phyloP scores from a whole-genome alignment of 2,329 filamentous ascomycete species.

The Colletotrichum liriopes region DNA sequence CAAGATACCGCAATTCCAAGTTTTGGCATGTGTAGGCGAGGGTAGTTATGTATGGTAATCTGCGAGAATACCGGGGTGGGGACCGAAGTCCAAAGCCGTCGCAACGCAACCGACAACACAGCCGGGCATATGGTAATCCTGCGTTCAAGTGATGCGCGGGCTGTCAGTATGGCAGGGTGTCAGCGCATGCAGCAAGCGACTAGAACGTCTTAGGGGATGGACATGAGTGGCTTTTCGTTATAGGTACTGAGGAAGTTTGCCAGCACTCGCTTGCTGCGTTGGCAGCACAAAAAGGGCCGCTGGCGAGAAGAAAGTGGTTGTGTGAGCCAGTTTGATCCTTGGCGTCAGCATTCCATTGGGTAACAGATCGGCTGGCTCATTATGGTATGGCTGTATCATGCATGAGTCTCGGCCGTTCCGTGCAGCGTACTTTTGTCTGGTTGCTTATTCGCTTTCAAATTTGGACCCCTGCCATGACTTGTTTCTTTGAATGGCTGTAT shows the following conservation, averaged over 20 bases:
- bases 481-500: neutral
- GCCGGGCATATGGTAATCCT: neutral
- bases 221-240: neutral
- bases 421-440: neutral
- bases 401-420: neutral
- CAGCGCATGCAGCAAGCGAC: neutral
- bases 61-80: neutral
- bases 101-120: neutral
- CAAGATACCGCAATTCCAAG: neutral
- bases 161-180: neutral
- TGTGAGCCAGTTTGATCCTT: neutral
- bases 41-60: neutral
- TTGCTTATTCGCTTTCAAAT: neutral
- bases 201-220: neutral
- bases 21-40: neutral
- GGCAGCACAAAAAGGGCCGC: neutral
- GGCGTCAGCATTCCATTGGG: neutral
- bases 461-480: neutral
- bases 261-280: neutral
- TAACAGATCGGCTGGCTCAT: neutral
- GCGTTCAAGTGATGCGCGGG: neutral
- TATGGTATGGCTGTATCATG: neutral
- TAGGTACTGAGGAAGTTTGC: neutral
- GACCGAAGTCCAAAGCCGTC: neutral
- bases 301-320: neutral